phyloP scores from a whole-genome alignment of 371 early-diverging fungal species.

The Ordospora pajunii region DNA sequence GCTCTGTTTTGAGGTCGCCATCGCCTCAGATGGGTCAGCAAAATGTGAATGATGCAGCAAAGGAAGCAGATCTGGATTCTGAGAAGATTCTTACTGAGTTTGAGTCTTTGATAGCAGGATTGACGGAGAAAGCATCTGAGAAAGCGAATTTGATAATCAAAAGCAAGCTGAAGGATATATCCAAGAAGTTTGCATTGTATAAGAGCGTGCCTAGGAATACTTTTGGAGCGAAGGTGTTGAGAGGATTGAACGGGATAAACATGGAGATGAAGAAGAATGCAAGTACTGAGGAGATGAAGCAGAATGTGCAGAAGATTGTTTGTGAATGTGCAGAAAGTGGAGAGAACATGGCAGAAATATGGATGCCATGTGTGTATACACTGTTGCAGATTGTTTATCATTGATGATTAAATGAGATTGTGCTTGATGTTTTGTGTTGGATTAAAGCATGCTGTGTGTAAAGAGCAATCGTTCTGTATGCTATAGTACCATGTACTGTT shows the following conservation, averaged over 20 bases:
- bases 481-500: background rate
- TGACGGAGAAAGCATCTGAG: conserved; percentile 6
- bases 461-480: background rate
- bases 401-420: background rate
- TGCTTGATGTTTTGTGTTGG: background rate
- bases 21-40: background rate
- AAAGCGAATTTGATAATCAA: conserved; percentile 27
- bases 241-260: background rate
- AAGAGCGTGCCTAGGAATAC: background rate
- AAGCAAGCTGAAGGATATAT: conserved; percentile 28
- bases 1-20: background rate
- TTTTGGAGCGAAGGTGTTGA: background rate
- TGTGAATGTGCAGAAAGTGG: conserved; percentile 4
- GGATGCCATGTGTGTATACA: conserved; percentile 23
- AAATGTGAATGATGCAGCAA: background rate
- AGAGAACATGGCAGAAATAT: conserved; percentile 3
- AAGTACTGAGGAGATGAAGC: background rate
- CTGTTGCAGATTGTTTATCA: conserved; percentile 28
- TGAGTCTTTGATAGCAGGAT: background rate
- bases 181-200: conserved; percentile 3
- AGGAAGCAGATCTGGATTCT: background rate
- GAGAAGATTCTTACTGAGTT: background rate
- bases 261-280: background rate
- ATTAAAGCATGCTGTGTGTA: background rate
- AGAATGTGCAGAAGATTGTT: background rate